These are phyloP conservation scores for Polygonum maritimum DNA, from an alignment of 148 eudicot species.

Conservation along the genomic window DNA sequence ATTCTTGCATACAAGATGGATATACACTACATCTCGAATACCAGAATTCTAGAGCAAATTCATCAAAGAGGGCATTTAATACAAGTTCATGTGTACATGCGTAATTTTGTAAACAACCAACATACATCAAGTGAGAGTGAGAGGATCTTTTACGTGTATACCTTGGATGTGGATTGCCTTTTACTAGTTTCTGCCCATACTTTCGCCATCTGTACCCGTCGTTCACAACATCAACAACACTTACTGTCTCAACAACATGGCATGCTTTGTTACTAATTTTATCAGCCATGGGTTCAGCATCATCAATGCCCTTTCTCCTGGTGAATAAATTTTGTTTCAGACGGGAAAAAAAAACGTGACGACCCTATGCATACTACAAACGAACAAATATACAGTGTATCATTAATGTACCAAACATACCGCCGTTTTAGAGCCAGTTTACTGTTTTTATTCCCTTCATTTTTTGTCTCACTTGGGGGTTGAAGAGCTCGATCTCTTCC, in stretches of 20 bases:
- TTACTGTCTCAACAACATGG: slow-evolving; percentile 59
- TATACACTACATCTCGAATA: not conserved
- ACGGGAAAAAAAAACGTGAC: not conserved
- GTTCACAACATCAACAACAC: slow-evolving; percentile 71
- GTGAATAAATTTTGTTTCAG: not conserved
- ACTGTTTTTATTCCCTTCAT: slow-evolving; percentile 22
- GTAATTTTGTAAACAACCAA: not conserved
- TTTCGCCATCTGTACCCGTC: slow-evolving; percentile 98
- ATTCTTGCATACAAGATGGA: not conserved
- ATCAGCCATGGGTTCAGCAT: slow-evolving; percentile 26
- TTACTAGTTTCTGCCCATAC: slow-evolving; percentile 90
- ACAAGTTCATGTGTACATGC: not conserved
- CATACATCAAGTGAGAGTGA: not conserved
- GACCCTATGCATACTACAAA: not conserved
- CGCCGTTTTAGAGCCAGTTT: slow-evolving; percentile 43
- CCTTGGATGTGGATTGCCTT: slow-evolving; percentile 94
- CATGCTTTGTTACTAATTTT: slow-evolving; percentile 46
- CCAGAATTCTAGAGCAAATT: not conserved
- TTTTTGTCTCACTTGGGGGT: slow-evolving; percentile 27
- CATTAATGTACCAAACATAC: slow-evolving; percentile 28
- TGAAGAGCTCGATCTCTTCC: slow-evolving; percentile 14
- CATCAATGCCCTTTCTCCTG: slow-evolving; percentile 53
- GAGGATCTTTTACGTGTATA: slow-evolving; percentile 12
- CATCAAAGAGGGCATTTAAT: not conserved
- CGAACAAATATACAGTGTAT: not conserved